These are phyloP conservation scores for Zoysia pacifica DNA, from an alignment of 176 grass and related monocot genomes.

Conservation along the genomic window DNA sequence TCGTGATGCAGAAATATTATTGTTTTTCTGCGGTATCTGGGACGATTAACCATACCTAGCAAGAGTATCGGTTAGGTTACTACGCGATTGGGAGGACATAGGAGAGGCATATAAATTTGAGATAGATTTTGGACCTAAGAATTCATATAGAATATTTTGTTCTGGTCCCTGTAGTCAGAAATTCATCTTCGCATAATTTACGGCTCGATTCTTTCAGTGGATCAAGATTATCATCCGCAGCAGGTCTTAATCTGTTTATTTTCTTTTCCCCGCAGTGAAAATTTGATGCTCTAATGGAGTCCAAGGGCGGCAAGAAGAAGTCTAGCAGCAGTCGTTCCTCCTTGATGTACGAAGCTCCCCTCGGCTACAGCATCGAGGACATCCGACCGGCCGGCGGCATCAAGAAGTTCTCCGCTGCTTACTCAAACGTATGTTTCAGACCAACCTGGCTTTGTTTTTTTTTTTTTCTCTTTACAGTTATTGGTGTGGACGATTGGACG, in stretches of 20 bases:
- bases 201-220: neutral
- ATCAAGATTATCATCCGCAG: neutral
- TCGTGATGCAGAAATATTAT: neutral
- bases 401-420: slow-evolving; percentile 80
- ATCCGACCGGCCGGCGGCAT: slow-evolving; percentile 66
- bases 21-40: neutral
- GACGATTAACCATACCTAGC: neutral
- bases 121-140: neutral
- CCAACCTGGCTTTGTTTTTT: neutral
- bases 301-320: slow-evolving; percentile 67
- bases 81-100: neutral
- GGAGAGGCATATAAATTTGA: neutral
- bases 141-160: neutral
- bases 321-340: slow-evolving; percentile 74
- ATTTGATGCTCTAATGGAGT: slow-evolving; percentile 73
- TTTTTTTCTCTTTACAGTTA: neutral
- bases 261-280: slow-evolving; percentile 16
- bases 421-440: slow-evolving; percentile 58
- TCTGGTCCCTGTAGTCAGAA: neutral
- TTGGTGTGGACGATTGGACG: slow-evolving; percentile 6
- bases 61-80: neutral
- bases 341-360: slow-evolving; percentile 73
- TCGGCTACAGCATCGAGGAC: slow-evolving; percentile 77
- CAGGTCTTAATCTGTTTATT: neutral
- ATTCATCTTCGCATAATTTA: neutral